Percentiles rank a stretch among this genome's conserved stretches.
These are phyloP conservation scores for Fraxinus anomala DNA, from an alignment of 257 asterid genomes.

Conservation along the genomic window DNA sequence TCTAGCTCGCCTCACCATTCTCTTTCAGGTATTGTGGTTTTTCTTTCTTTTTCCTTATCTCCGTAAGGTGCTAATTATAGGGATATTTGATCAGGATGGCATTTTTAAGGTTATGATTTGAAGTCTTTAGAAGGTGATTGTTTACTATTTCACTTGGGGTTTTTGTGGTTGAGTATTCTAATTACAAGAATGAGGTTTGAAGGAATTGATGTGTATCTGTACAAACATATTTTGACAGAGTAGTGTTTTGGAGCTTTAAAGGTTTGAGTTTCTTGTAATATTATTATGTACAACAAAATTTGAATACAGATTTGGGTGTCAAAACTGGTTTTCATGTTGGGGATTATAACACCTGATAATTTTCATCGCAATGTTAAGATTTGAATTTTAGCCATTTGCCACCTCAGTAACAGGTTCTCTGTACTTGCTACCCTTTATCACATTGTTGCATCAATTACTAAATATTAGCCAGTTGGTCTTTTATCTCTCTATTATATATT, in stretches of 20 bases:
- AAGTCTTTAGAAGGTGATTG: neutral
- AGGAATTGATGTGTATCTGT: neutral
- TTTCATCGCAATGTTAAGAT: neutral
- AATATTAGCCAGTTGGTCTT: neutral
- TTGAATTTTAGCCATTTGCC: neutral
- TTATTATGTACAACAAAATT: too few relatives aligned
- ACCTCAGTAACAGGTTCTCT: neutral
- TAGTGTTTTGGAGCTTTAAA: too few relatives aligned
- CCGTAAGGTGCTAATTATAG: neutral
- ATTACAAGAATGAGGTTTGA: neutral
- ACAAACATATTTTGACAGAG: neutral
- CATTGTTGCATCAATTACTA: neutral
- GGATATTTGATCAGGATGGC: neutral
- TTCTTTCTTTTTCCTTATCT: neutral
- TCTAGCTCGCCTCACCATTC: slow-evolving; percentile 85
- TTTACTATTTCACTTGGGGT: neutral
- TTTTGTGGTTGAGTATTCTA: neutral
- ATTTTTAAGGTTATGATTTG: neutral
- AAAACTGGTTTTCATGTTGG: neutral
- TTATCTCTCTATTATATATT: neutral
- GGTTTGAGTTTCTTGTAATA: neutral
- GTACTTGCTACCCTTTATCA: neutral
- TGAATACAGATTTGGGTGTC: neutral
- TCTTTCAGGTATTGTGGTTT: slow-evolving; percentile 66
- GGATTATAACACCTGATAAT: neutral